phyloP scores from a whole-genome alignment of 2,329 filamentous ascomycete genomes.

The Xylaria sp. region DNA sequence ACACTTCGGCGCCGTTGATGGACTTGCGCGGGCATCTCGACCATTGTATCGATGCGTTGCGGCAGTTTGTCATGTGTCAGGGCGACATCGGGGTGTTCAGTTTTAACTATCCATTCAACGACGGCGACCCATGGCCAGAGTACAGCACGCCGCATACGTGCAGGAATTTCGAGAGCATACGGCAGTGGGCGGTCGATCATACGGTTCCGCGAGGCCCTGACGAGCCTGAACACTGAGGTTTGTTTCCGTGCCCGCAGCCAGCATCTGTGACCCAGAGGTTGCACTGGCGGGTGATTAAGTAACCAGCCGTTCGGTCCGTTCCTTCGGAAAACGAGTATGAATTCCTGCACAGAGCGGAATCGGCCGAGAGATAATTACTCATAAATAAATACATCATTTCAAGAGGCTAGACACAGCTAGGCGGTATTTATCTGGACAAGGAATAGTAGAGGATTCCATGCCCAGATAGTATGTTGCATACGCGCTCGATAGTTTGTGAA shows the following conservation, averaged over 20 bases:
- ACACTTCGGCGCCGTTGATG: slow-evolving; percentile 57
- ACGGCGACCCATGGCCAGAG: slow-evolving; percentile 64
- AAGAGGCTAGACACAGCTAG: neutral
- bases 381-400: neutral
- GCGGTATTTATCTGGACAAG: neutral
- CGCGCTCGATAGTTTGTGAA: neutral
- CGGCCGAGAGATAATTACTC: neutral
- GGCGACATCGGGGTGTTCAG: slow-evolving; percentile 66
- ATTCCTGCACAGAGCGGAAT: neutral
- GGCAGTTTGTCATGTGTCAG: slow-evolving; percentile 66
- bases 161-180: slow-evolving; percentile 63
- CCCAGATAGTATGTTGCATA: neutral
- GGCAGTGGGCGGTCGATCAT: slow-evolving; percentile 64
- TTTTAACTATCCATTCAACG: slow-evolving; percentile 61
- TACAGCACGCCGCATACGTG: slow-evolving; percentile 65
- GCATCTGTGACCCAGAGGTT: slow-evolving; percentile 1
- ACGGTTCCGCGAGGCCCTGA: slow-evolving; percentile 54
- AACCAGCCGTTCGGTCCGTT: neutral
- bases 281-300: neutral
- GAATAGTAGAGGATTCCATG: neutral
- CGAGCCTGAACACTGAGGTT: slow-evolving; percentile 48
- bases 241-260: slow-evolving; percentile 9
- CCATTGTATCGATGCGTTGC: slow-evolving; percentile 65
- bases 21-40: slow-evolving; percentile 61
- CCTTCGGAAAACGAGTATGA: neutral